phyloP scores from a whole-genome alignment of 371 early-diverging fungal species.

The Batkoa obscura region DNA sequence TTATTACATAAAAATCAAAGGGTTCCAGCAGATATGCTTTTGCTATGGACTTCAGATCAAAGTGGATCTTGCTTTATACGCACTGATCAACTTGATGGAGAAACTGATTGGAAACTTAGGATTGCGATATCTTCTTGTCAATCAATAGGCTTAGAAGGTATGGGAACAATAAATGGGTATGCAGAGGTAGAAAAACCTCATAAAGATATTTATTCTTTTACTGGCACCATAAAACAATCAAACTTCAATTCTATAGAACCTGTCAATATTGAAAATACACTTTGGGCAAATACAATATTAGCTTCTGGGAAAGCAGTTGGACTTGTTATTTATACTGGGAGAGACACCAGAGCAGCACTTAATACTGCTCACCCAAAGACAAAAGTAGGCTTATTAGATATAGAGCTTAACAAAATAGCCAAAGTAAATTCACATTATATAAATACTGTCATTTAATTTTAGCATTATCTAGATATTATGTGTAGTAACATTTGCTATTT shows the following conservation, averaged over 20 bases:
- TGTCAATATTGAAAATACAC: conserved; percentile 78
- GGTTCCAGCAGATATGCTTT: conserved; percentile 81
- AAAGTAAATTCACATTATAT: conserved; percentile 31
- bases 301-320: conserved; percentile 88
- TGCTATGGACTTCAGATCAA: conserved; percentile 70
- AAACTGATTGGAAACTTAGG: conserved; percentile 97
- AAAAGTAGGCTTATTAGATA: conserved; percentile 90
- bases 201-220: conserved; percentile 92
- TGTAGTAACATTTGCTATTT: conserved; percentile 58
- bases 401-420: conserved; percentile 82
- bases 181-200: conserved; percentile 69
- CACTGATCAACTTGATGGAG: conserved; percentile 99
- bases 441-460: background rate
- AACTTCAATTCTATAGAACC: conserved; percentile 24
- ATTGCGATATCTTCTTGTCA: conserved; percentile 69
- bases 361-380: conserved; percentile 92
- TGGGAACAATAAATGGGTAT: background rate
- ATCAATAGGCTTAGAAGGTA: conserved; percentile 17
- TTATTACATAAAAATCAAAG: conserved; percentile 80
- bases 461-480: conserved; percentile 42
- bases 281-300: conserved; percentile 97
- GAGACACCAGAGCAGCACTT: conserved; percentile 93
- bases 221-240: conserved; percentile 35
- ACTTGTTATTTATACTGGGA: conserved; percentile 93
- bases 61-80: conserved; percentile 91